These are phyloP conservation scores for Ostreobium quekettii DNA, from an alignment of 139 green algal genomes.

Conservation along the genomic window DNA sequence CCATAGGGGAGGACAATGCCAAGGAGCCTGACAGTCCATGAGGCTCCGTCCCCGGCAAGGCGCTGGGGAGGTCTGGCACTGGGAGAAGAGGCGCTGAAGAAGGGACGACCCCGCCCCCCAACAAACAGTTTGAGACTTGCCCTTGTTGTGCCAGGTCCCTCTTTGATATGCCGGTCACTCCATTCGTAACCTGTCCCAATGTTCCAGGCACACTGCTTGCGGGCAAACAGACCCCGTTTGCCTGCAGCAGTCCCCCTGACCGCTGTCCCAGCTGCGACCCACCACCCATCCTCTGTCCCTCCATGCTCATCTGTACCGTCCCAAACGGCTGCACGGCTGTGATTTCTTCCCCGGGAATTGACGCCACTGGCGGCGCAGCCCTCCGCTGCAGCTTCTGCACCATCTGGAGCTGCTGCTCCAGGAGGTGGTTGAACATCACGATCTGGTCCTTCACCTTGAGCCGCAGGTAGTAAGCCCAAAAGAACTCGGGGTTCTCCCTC, in stretches of 20 bases:
- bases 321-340: too few species aligned
- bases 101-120: background rate
- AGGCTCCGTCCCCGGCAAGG: background rate
- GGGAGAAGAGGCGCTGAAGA: background rate
- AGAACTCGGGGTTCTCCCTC: constrained; percentile 88
- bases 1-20: background rate
- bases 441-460: constrained; percentile 85
- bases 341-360: background rate
- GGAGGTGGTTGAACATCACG: constrained; percentile 86
- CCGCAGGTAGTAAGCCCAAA: constrained; percentile 75
- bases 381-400: constrained; percentile 36
- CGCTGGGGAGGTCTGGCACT: background rate
- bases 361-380: background rate
- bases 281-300: too few species aligned
- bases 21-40: background rate
- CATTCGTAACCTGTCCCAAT: background rate
- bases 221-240: background rate
- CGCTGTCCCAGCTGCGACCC: too few species aligned
- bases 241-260: background rate
- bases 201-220: background rate
- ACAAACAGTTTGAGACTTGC: background rate
- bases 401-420: constrained; percentile 74
- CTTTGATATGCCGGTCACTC: background rate
- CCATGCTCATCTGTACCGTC: too few species aligned
- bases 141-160: background rate